Conservation (phyloP, 108 stramenopile genomes). For the Hondaea fermentalgiana region DNA sequence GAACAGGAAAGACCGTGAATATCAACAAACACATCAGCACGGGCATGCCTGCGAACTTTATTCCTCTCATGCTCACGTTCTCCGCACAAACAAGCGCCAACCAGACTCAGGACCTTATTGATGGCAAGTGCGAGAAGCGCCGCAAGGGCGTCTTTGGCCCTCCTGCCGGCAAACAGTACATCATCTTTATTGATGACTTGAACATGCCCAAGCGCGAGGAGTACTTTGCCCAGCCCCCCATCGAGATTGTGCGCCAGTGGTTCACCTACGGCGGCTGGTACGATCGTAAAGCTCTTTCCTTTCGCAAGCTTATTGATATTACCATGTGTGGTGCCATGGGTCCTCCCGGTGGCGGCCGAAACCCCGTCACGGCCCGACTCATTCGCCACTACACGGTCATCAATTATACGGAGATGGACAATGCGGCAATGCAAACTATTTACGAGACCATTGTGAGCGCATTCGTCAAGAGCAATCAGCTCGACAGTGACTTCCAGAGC, state of each 20-base stretch:
- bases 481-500: conserved; percentile 25
- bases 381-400: conserved; percentile 59
- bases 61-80: conserved; percentile 50
- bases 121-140: conserved; percentile 58
- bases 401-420: conserved; percentile 56
- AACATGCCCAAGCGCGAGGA: conserved; percentile 62
- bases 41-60: conserved; percentile 18
- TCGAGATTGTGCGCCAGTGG: conserved; percentile 63
- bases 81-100: conserved; percentile 56
- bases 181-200: conserved; percentile 56
- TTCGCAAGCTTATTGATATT: conserved; percentile 57
- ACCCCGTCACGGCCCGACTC: conserved; percentile 52
- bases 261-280: conserved; percentile 61
- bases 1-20: conserved; percentile 62
- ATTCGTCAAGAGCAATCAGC: conserved; percentile 34
- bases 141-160: conserved; percentile 60
- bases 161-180: conserved; percentile 49
- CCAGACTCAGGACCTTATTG: conserved; percentile 60
- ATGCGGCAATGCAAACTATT: conserved; percentile 44
- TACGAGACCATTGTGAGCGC: conserved; percentile 50
- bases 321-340: conserved; percentile 58
- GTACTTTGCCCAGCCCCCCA: conserved; percentile 58
- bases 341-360: conserved; percentile 57
- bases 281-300: conserved; percentile 54
- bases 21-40: conserved; percentile 39